A percentile compares a stretch with the other conserved stretches of the same genome.
phyloP scores from a whole-genome alignment of 495 filamentous ascomycete genomes.

The Immersiella caudata region DNA sequence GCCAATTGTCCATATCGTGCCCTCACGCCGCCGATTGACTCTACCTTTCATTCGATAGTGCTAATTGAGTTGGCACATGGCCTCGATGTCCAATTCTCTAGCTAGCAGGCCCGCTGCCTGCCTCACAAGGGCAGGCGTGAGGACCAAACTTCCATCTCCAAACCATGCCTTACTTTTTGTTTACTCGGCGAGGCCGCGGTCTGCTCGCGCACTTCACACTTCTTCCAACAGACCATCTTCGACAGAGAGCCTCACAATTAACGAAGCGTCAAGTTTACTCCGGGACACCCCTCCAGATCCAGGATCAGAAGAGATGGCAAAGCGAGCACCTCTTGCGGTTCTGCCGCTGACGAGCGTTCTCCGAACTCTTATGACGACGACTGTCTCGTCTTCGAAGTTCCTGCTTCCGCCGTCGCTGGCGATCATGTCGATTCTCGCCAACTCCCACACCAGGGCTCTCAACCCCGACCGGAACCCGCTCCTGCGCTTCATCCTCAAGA shows the following conservation, averaged over 20 bases:
- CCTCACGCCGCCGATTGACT: background rate
- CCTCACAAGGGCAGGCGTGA: background rate
- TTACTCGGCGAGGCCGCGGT: constrained; percentile 6
- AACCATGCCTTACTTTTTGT: background rate
- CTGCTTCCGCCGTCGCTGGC: constrained; percentile 72
- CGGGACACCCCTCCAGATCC: constrained; percentile 17
- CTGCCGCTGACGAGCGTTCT: constrained; percentile 75
- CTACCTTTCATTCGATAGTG: background rate
- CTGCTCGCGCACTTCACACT: constrained; percentile 42
- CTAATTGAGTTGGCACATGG: background rate
- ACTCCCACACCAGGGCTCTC: constrained; percentile 62
- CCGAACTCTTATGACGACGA: constrained; percentile 76
- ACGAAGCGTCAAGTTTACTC: constrained; percentile 26
- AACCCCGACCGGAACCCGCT: constrained; percentile 61
- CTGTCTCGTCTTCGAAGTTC: constrained; percentile 74
- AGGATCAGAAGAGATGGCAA: constrained; percentile 33
- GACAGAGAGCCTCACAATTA: constrained; percentile 35
- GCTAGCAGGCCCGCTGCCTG: background rate
- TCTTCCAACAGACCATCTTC: constrained; percentile 44
- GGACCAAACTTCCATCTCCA: background rate
- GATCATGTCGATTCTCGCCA: constrained; percentile 68
- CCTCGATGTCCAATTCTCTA: background rate
- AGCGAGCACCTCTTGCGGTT: constrained; percentile 62
- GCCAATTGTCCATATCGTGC: background rate
- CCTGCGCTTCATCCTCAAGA: constrained; percentile 62